Base-by-base conservation (phyloP, 2,329 filamentous ascomycete genomes). In the Stachybotrys chlorohalonatus region DNA sequence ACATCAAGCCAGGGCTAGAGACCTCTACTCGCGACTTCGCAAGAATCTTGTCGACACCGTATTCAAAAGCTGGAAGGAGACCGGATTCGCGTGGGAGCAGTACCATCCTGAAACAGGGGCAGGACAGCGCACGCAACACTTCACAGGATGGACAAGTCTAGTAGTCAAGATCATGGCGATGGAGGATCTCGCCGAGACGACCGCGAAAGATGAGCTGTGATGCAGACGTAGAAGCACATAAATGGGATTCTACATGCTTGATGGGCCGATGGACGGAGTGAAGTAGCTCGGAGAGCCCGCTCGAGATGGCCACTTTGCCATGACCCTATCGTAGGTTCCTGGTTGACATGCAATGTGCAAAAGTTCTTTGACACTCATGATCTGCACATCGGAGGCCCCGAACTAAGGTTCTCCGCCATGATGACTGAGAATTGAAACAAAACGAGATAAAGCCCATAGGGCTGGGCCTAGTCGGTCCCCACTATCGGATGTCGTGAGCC, bases 111-210 rank as follows among this genome's bases (percentile, higher is more conserved):
- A 96, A 63, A 95, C 90, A 4, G 94, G 94, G 49, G 82, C 82
- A 53, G 94, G 94, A n/a, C 93, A 97, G 76, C 81, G 94, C 47
- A 97, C 92, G 6, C 91, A 96, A 77, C 93, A 97, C 71, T 99
- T 99, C 69, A 96, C 94, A 0, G 94, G 94, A 52, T 99, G 94
- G 94, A 99, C 94, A n/a, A 96, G 90, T 69, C 76, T 97, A 71
- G 89, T 97, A 51, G 92, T 97, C 49, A 96, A 96, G 77, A 90
- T 99, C 61, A 96, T 97, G 91, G 84, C 84, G 50, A 93, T 99
- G 90, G 88, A 90, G 7, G 87, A 95, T 62, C 66, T 90, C 31
- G 62, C 62, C 48, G 62, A 63, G 47, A 63, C 59, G 32, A 69
- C 70, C 50, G 63, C 54, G 17, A 71, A 66, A 59, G 78, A 81